Conservation (phyloP, 75 land plant species). For the Ceratopteris richardii region DNA sequence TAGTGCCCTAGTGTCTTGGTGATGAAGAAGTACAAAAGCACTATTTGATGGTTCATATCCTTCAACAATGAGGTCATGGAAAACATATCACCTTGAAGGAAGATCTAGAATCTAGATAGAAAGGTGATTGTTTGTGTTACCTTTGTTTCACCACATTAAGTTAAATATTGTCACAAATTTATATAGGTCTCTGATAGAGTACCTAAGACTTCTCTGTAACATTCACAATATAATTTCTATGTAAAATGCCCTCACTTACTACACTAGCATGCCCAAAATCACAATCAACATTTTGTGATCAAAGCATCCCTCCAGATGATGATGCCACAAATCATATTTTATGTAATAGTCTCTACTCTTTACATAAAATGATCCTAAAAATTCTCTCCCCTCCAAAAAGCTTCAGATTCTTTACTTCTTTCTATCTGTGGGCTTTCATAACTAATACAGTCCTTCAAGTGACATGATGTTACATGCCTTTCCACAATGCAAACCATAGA, state of each 20-base stretch:
- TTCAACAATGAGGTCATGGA: conserved; percentile 82
- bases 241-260: too few relatives aligned
- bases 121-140: conserved; percentile 37
- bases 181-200: conserved; percentile 20
- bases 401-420: conserved; percentile 6
- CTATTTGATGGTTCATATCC: conserved; percentile 87
- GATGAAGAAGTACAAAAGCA: conserved; percentile 48
- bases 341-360: conserved; percentile 12
- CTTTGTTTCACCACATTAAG: conserved; percentile 82
- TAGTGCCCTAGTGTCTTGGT: conserved; percentile 40
- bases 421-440: not conserved
- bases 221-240: not conserved
- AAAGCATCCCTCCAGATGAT: conserved; percentile 9
- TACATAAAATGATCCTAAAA: conserved; percentile 66
- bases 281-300: not conserved
- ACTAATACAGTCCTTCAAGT: conserved; percentile 63
- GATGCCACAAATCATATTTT: not conserved
- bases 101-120: conserved; percentile 91
- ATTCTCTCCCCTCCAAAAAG: conserved; percentile 90
- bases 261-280: not conserved
- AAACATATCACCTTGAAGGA: conserved; percentile 56
- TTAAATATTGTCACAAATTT: conserved; percentile 63
- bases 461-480: conserved; percentile 56
- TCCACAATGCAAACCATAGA: conserved; percentile 63
- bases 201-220: not conserved